phyloP scores from a whole-genome alignment of 2,329 filamentous ascomycete genomes.

The Penicillium sp. region DNA sequence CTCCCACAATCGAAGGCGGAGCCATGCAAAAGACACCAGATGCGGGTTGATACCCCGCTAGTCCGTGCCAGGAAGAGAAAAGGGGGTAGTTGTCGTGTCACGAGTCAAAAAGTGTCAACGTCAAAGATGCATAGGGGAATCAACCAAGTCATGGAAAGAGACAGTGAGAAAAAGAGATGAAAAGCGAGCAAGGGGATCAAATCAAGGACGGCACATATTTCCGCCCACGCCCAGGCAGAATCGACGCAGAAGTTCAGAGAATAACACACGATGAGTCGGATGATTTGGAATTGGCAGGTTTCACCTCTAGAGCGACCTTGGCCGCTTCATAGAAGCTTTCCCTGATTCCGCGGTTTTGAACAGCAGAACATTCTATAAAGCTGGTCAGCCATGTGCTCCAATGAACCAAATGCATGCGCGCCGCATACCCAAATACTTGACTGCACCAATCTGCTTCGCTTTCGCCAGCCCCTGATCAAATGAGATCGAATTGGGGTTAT shows the following conservation, averaged over 20 bases:
- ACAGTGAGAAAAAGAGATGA: constrained; percentile 1
- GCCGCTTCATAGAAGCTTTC: constrained; percentile 98
- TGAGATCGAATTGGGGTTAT: constrained; percentile 65
- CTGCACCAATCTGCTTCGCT: constrained; percentile 83
- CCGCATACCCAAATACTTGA: constrained; percentile 75
- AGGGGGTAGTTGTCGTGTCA: constrained; percentile 8
- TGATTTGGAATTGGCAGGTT: constrained; percentile 37
- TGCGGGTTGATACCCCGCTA: background rate
- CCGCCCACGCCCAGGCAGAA: background rate
- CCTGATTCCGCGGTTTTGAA: constrained; percentile 96
- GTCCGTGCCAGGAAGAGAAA: constrained; percentile 11
- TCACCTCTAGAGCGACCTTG: constrained; percentile 72
- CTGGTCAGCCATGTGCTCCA: background rate
- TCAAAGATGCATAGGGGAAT: constrained; percentile 23
- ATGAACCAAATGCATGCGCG: background rate
- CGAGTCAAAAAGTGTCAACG: constrained; percentile 16
- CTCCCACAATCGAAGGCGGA: constrained; percentile 15
- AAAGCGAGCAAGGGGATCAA: constrained; percentile 8
- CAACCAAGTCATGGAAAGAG: constrained; percentile 11
- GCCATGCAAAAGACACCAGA: constrained; percentile 13
- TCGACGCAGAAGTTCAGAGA: constrained; percentile 24
- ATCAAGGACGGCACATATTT: background rate
- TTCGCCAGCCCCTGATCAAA: constrained; percentile 92
- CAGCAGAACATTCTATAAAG: constrained; percentile 82
- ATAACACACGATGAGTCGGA: constrained; percentile 37